These are phyloP conservation scores for Penicillium sp. DNA, from an alignment of 2,329 filamentous ascomycete species.

Conservation along the genomic window DNA sequence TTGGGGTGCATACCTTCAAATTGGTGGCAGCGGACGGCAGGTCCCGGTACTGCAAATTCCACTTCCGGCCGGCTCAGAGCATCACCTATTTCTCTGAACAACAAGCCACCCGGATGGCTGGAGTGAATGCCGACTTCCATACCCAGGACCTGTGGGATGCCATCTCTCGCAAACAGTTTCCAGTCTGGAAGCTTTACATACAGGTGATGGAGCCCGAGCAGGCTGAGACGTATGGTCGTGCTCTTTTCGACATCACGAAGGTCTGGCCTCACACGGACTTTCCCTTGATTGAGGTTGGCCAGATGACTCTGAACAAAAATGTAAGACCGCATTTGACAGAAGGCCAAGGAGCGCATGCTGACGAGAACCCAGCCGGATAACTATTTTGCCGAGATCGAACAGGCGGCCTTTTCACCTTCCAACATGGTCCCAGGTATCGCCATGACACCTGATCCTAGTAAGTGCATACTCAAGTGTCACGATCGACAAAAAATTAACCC, in stretches of 20 bases:
- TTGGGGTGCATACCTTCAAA: constrained; percentile 41
- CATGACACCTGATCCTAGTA: constrained; percentile 63
- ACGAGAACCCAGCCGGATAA: constrained; percentile 49
- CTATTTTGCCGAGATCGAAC: constrained; percentile 70
- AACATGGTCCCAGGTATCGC: constrained; percentile 67
- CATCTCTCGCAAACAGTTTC: constrained; percentile 61
- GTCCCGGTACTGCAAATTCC: too few relatives aligned
- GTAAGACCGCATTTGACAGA: too few relatives aligned
- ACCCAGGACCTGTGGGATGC: constrained; percentile 65
- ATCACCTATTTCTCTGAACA: constrained; percentile 58
- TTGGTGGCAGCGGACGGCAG: too few relatives aligned
- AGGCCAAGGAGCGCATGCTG: too few relatives aligned
- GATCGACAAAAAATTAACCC: too few relatives aligned
- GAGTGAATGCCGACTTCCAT: constrained; percentile 61
- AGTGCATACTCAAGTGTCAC: too few relatives aligned
- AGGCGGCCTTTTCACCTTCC: constrained; percentile 67
- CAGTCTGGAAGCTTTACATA: constrained; percentile 60
- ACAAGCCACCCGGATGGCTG: constrained; percentile 56
- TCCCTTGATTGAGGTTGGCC: constrained; percentile 55
- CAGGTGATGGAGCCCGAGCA: constrained; percentile 60
- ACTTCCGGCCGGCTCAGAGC: constrained; percentile 62
- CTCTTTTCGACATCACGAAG: constrained; percentile 63
- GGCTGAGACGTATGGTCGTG: constrained; percentile 52
- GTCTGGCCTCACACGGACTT: constrained; percentile 58
- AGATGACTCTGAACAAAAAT: constrained; percentile 57